Conservation (phyloP, 2,329 filamentous ascomycete genomes). For the Phaeoacremonium minimum region DNA sequence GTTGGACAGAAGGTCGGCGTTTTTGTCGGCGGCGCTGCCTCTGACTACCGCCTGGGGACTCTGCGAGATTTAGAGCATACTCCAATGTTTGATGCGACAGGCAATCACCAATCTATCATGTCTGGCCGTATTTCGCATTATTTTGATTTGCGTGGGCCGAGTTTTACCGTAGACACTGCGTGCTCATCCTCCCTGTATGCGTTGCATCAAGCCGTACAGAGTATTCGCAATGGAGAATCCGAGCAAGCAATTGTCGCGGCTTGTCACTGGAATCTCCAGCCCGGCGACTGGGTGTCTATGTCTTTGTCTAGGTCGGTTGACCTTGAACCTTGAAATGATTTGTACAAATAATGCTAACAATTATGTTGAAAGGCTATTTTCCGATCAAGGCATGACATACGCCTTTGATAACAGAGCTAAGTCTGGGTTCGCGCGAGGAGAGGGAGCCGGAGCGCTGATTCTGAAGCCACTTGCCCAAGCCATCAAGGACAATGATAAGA, state of each 20-base stretch:
- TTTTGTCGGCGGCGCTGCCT: conserved; percentile 19
- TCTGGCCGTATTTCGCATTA: conserved; percentile 20
- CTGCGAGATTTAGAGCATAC: conserved; percentile 14
- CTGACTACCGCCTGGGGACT: conserved; percentile 13
- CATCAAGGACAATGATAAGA: conserved; percentile 22
- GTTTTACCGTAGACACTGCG: conserved; percentile 21
- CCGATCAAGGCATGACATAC: conserved; percentile 14
- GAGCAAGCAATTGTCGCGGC: conserved; percentile 19
- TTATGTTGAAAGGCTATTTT: conserved; percentile 9
- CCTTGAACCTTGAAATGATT: not conserved
- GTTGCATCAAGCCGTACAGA: conserved; percentile 23
- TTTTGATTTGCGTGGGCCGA: conserved; percentile 22
- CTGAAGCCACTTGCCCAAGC: conserved; percentile 32
- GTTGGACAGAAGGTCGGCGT: conserved; percentile 23
- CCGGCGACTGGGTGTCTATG: conserved; percentile 11
- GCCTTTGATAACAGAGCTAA: conserved; percentile 23
- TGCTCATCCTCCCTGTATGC: conserved; percentile 8
- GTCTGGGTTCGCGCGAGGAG: conserved; percentile 30
- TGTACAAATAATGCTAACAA: not conserved
- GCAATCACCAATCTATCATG: conserved; percentile 11
- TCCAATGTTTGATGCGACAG: conserved; percentile 11
- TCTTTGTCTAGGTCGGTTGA: conserved; percentile 3
- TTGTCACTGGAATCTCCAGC: conserved; percentile 19
- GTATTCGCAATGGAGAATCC: conserved; percentile 20
- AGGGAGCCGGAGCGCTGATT: conserved; percentile 29